A percentile compares a stretch with the other conserved stretches of the same genome.
Conservation (phyloP, 768 basidiomycete species). For the Mrakia hoshinonis region DNA sequence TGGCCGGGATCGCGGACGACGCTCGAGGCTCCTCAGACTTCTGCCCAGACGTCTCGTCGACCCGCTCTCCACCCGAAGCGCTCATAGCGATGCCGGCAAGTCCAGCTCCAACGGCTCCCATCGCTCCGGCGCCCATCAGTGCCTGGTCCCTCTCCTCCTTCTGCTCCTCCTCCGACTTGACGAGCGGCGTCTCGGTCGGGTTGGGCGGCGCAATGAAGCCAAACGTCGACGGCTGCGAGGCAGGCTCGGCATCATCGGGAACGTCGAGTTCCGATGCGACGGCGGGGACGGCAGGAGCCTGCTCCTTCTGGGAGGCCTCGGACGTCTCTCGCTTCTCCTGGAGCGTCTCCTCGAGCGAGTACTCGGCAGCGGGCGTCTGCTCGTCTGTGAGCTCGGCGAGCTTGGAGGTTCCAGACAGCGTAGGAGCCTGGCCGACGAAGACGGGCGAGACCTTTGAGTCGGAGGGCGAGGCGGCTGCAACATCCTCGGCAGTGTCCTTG, state of each 20-base stretch:
- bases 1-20: not conserved
- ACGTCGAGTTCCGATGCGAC: not conserved
- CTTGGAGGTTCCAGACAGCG: not conserved
- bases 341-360: not conserved
- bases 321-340: not conserved
- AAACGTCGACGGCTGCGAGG: not conserved
- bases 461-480: not conserved
- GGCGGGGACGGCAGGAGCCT: not conserved
- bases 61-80: not conserved
- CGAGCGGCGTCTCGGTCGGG: conserved; percentile 4
- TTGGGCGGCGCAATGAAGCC: not conserved
- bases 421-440: not conserved
- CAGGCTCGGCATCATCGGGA: not conserved
- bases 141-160: not conserved
- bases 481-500: not conserved
- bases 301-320: too few species aligned
- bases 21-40: not conserved
- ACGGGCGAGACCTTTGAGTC: not conserved
- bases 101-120: not conserved
- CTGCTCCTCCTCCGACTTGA: conserved; percentile 7
- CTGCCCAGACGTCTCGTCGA: not conserved
- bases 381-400: not conserved
- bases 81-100: conserved; percentile 8
- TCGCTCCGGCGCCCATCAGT: not conserved
- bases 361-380: not conserved